These are phyloP conservation scores for Cicer judaicum DNA, from an alignment of 306 rosid genomes.

Conservation along the genomic window DNA sequence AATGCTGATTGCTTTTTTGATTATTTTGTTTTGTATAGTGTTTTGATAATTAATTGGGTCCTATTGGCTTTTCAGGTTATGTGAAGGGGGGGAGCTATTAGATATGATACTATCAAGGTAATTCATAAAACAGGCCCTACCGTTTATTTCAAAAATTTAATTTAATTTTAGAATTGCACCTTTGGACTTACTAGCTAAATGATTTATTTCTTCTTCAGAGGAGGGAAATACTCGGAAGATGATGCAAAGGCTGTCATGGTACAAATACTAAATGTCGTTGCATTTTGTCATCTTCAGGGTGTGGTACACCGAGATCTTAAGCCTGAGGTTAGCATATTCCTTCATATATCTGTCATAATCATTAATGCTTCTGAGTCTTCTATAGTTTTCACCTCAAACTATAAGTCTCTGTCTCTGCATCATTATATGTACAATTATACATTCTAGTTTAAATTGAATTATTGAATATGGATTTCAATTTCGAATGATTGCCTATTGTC, in stretches of 20 bases:
- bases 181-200: constrained; percentile 41
- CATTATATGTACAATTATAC: constrained; percentile 3
- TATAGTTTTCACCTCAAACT: constrained; percentile 4
- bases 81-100: constrained; percentile 99
- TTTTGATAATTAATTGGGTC: constrained; percentile 33
- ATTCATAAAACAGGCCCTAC: constrained; percentile 36
- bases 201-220: constrained; percentile 57
- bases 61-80: constrained; percentile 72
- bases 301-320: constrained; percentile 99
- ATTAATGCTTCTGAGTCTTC: constrained; percentile 32
- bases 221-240: constrained; percentile 97
- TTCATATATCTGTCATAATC: constrained; percentile 29
- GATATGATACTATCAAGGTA: constrained; percentile 97
- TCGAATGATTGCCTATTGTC: constrained; percentile 29
- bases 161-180: constrained; percentile 34
- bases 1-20: constrained; percentile 17
- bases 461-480: constrained; percentile 40
- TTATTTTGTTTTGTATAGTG: background rate
- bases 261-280: constrained; percentile 88
- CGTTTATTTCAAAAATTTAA: background rate
- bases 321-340: constrained; percentile 77
- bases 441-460: constrained; percentile 34
- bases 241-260: constrained; percentile 96
- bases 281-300: constrained; percentile 99
- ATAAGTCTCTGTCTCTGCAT: background rate